phyloP scores from a whole-genome alignment of 108 stramenopile species.

The Halocafeteria seosinensis region DNA sequence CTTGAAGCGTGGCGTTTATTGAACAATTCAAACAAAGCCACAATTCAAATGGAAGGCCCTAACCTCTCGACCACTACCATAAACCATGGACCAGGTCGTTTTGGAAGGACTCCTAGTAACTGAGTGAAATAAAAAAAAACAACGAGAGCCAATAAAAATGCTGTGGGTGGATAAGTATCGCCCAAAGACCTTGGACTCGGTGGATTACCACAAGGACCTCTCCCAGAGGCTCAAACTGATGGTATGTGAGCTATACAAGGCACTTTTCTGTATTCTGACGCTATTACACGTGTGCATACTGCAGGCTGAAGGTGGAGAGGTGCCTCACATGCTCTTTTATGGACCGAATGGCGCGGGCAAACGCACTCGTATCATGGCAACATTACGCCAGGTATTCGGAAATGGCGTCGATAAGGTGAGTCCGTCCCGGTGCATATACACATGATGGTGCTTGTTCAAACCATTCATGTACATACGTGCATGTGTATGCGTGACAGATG shows the following conservation, averaged over 20 bases:
- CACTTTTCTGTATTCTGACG: neutral
- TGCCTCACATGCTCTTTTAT: slow-evolving; percentile 78
- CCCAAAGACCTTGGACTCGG: slow-evolving; percentile 56
- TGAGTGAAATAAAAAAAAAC: too few relatives aligned
- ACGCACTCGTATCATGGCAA: slow-evolving; percentile 71
- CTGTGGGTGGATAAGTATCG: slow-evolving; percentile 98
- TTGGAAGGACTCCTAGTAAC: too few relatives aligned
- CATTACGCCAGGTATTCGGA: slow-evolving; percentile 76
- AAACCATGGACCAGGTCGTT: too few relatives aligned
- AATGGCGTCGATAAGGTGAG: slow-evolving; percentile 57
- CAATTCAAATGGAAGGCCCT: too few relatives aligned
- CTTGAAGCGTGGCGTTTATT: too few relatives aligned
- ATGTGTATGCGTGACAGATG: neutral
- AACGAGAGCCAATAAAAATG: slow-evolving; percentile 54
- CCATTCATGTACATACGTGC: slow-evolving; percentile 18
- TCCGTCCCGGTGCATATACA: neutral
- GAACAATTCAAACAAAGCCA: too few relatives aligned
- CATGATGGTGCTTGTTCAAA: neutral
- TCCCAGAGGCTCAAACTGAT: slow-evolving; percentile 35
- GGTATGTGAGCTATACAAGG: slow-evolving; percentile 4
- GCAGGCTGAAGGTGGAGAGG: slow-evolving; percentile 47
- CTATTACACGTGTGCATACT: neutral
- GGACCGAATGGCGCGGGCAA: slow-evolving; percentile 91
- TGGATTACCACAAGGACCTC: slow-evolving; percentile 61
- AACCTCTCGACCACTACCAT: too few relatives aligned